Conservation (phyloP, 352 stramenopile genomes). For the Pythium chondricola region DNA sequence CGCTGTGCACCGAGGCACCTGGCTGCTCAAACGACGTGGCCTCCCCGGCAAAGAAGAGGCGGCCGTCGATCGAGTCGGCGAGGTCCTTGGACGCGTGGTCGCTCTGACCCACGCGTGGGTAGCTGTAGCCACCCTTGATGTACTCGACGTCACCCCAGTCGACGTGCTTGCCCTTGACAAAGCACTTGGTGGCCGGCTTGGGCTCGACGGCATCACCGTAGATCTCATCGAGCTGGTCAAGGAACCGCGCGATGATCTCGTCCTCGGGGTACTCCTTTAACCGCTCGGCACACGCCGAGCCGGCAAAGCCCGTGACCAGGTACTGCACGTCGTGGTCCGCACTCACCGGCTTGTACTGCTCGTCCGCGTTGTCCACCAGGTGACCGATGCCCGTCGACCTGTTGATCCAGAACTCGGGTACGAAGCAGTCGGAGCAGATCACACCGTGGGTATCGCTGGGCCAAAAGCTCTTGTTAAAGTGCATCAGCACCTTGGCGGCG, state of each 20-base stretch:
- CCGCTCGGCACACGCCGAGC: constrained; percentile 51
- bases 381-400: constrained; percentile 57
- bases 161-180: constrained; percentile 72
- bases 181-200: constrained; percentile 44
- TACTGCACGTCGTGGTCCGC: constrained; percentile 28
- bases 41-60: constrained; percentile 79
- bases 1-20: constrained; percentile 76
- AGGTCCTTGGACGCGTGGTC: constrained; percentile 56
- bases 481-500: constrained; percentile 69
- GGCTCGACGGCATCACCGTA: constrained; percentile 56
- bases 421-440: constrained; percentile 76
- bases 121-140: constrained; percentile 69
- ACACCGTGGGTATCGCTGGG: constrained; percentile 66
- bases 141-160: constrained; percentile 71
- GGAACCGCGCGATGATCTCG: constrained; percentile 56
- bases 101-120: constrained; percentile 60
- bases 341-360: background rate
- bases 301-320: constrained; percentile 67
- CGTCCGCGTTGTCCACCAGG: constrained; percentile 47
- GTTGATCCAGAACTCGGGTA: constrained; percentile 85
- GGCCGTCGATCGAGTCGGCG: constrained; percentile 46
- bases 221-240: constrained; percentile 71
- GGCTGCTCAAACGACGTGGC: constrained; percentile 77
- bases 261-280: constrained; percentile 33
- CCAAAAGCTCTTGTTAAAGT: constrained; percentile 65